These are phyloP conservation scores for Solanum corneliomulleri DNA, from an alignment of 257 asterid genomes.

Conservation along the genomic window DNA sequence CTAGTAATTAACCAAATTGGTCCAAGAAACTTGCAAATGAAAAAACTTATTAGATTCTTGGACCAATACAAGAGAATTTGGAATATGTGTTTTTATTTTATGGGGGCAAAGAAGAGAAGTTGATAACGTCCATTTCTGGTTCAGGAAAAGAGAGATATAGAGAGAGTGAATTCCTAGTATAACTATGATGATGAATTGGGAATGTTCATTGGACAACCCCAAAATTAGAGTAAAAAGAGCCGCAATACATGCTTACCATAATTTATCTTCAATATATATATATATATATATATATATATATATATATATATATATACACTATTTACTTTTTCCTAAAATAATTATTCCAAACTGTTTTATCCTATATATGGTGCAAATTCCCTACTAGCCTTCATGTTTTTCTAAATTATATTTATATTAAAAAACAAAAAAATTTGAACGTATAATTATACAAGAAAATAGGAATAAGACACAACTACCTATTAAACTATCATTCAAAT, in stretches of 20 bases:
- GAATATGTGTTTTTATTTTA: neutral
- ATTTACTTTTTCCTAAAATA: neutral
- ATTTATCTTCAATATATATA: neutral
- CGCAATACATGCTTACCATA: neutral
- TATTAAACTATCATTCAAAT: neutral
- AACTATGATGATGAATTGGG: neutral
- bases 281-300: neutral
- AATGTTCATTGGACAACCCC: neutral
- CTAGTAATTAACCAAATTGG: neutral
- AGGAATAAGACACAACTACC: neutral
- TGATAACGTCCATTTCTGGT: neutral
- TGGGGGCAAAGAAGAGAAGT: neutral
- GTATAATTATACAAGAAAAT: neutral
- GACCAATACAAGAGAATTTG: neutral
- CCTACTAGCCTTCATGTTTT: neutral
- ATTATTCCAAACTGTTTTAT: neutral
- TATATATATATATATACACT: neutral
- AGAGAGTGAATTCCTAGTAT: neutral
- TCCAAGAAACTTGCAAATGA: constrained; percentile 1
- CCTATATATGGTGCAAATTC: neutral
- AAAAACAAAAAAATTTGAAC: too few species aligned
- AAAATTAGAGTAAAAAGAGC: neutral
- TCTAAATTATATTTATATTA: neutral
- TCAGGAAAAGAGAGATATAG: neutral
- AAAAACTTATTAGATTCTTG: neutral